phyloP scores from a whole-genome alignment of 1,284 basidiomycete species.

The Nidula niveotomentosa region DNA sequence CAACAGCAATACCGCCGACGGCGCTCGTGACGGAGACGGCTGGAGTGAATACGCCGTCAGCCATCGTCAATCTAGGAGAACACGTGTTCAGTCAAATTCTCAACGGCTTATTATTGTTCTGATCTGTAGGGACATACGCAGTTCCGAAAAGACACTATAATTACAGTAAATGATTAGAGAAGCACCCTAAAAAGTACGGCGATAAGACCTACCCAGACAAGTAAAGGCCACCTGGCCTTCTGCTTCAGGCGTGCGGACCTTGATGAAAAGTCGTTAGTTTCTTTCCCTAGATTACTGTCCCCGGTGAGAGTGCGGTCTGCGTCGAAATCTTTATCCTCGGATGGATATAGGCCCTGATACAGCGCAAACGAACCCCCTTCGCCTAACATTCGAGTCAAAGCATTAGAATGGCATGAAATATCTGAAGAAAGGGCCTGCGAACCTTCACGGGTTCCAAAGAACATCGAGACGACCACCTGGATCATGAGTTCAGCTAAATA shows the following conservation, averaged over 20 bases:
- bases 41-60: constrained; percentile 63
- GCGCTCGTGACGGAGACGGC: constrained; percentile 71
- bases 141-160: constrained; percentile 40
- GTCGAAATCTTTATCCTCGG: constrained; percentile 39
- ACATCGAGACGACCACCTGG: constrained; percentile 54
- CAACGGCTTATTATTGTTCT: no score
- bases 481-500: background rate
- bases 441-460: constrained; percentile 62
- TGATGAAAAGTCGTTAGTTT: background rate
- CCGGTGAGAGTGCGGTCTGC: constrained; percentile 54
- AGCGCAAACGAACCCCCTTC: constrained; percentile 69
- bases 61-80: constrained; percentile 48
- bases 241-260: constrained; percentile 19
- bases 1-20: constrained; percentile 64
- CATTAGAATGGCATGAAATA: no score
- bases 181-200: constrained; percentile 4
- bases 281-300: constrained; percentile 26
- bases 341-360: constrained; percentile 60
- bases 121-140: constrained; percentile 22
- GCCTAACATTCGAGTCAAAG: constrained; percentile 26
- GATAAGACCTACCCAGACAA: constrained; percentile 46
- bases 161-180: background rate
- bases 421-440: background rate
- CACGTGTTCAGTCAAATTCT: no score
- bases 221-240: constrained; percentile 44